Evolutionary conservation across 2,329 filamentous ascomycete species (phyloP).

Genomic region (Trichoderma koningiopsis): DNA sequence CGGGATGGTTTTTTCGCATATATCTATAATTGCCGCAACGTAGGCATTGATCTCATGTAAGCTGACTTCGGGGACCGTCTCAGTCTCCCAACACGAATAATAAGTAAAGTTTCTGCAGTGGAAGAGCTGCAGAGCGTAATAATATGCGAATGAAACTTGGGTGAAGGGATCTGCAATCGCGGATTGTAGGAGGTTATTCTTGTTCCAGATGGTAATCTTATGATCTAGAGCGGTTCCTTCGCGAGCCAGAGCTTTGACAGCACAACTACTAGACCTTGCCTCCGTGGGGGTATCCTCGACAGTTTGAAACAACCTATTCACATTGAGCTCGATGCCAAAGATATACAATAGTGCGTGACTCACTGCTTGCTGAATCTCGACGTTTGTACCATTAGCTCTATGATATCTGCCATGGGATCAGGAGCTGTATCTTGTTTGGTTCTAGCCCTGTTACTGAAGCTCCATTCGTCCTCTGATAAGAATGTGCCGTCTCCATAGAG

Average conservation of each 20-base stretch:
- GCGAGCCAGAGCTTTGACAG: constrained; percentile 12
- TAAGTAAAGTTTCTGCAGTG: constrained; percentile 33
- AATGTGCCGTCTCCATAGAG: constrained; percentile 33
- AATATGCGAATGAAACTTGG: constrained; percentile 26
- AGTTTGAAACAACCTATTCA: constrained; percentile 29
- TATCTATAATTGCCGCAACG: neutral
- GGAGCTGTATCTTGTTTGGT: too few species aligned
- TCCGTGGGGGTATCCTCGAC: constrained; percentile 26
- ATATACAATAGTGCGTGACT: neutral
- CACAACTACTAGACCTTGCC: neutral
- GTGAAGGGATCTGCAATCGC: neutral
- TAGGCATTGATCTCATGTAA: constrained; percentile 3
- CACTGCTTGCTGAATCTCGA: constrained; percentile 32
- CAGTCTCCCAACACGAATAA: constrained; percentile 29
- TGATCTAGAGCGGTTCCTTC: constrained; percentile 26
- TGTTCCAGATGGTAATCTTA: neutral
- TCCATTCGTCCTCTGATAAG: constrained; percentile 26
- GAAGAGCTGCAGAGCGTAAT: constrained; percentile 30
- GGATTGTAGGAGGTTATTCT: neutral
- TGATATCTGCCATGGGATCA: neutral
- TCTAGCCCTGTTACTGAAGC: too few species aligned
- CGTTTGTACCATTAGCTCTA: constrained; percentile 26
- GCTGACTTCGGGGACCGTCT: constrained; percentile 23
- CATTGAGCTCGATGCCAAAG: neutral
- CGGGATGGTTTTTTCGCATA: constrained; percentile 11